phyloP scores from a whole-genome alignment of 331 rosid genomes.

The Phaseolus coccineus region DNA sequence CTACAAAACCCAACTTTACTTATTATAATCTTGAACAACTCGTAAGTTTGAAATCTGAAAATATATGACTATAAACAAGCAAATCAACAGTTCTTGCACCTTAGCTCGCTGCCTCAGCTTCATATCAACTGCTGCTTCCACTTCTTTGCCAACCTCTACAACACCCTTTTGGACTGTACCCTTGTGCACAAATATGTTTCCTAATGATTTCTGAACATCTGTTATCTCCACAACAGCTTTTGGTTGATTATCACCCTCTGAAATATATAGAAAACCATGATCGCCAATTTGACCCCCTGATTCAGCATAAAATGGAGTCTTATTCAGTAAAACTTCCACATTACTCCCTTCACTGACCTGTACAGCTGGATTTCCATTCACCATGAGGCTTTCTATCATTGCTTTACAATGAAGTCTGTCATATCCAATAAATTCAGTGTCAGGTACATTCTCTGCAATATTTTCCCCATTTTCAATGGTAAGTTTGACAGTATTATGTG shows the following conservation, averaged over 20 bases:
- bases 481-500: slow-evolving; percentile 82
- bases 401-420: slow-evolving; percentile 80
- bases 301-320: slow-evolving; percentile 96
- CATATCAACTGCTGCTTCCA: slow-evolving; percentile 84
- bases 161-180: slow-evolving; percentile 83
- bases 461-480: slow-evolving; percentile 69
- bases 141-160: slow-evolving; percentile 91
- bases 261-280: slow-evolving; percentile 74
- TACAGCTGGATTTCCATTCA: slow-evolving; percentile 77
- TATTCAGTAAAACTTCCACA: slow-evolving; percentile 82
- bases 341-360: slow-evolving; percentile 78
- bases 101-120: slow-evolving; percentile 86
- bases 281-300: slow-evolving; percentile 98
- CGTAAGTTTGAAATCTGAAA: slow-evolving; percentile 36
- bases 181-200: slow-evolving; percentile 88
- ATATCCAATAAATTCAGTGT: slow-evolving; percentile 93
- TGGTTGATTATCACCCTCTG: slow-evolving; percentile 65
- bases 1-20: slow-evolving; percentile 53
- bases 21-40: slow-evolving; percentile 38
- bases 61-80: slow-evolving; percentile 28
- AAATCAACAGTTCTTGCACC: slow-evolving; percentile 56
- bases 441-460: slow-evolving; percentile 64
- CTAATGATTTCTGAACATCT: slow-evolving; percentile 88
- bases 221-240: slow-evolving; percentile 78
- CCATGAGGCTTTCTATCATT: slow-evolving; percentile 74